Evolutionary conservation across 116 monocot species (phyloP), one percentile per base, ranked within the genome.

Genomic region (Posidonia oceanica): DNA sequence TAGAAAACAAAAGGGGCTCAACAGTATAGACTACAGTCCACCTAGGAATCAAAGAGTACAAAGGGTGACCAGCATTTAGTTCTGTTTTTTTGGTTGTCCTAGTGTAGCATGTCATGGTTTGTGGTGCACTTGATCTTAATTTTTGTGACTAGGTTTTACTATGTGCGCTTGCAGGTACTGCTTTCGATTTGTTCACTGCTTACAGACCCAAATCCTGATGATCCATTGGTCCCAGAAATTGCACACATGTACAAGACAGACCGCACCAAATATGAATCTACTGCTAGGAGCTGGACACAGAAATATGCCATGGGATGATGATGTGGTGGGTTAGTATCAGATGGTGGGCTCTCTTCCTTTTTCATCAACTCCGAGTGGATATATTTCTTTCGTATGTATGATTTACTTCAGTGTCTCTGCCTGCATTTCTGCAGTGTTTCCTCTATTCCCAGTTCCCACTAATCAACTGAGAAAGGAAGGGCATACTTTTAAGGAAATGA

Each of bases 221-320:
- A 77, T 20, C 77, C 77, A 8, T 71, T 77, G 64, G 77, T 77
- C 13, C 77, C 77, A 3, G 77, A 77, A 22, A 77, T 77, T n/a
- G 77, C 77, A 59, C 77, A 77, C 57, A 77, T 77, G 77, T 77
- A 72, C 63, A 77, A 77, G 71, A 77, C 66, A 0, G 77, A 77
- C 66, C 52, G 66, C 41, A 66, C 3, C 77, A 77, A 77, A 48
- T 77, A 77, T 71, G 77, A 77, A 65, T 41, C 66, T 44, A 77
- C 77, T 22, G 71, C 77, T 14, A 61, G 73, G 68, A 71, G 68
- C 71, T 78, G 78, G 78, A 73, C 71, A 4, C 68, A 78, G 66
- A 71, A 71, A 63, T 73, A 78, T 59, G 73, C 69, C 11, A 73
- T 73, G 73, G 71, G 71, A 18, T 78, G 29, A 61, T 61, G 8